phyloP scores from a whole-genome alignment of 2,329 filamentous ascomycete genomes.

The Cordyceps cateniannulata region DNA sequence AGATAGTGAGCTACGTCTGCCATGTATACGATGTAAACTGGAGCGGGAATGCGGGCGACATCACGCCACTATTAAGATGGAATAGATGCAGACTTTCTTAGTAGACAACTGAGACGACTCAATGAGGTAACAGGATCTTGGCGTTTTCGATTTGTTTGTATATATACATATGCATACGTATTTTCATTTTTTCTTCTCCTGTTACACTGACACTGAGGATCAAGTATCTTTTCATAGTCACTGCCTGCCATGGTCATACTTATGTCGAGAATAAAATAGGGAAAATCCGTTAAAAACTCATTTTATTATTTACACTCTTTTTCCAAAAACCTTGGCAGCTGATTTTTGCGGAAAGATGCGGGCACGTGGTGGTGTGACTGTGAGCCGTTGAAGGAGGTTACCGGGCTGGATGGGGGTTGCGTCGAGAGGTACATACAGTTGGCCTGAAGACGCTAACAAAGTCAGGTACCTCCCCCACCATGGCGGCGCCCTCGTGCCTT shows the following conservation, averaged over 20 bases:
- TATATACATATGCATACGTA: no score
- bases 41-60: no score
- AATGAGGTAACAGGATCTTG: no score
- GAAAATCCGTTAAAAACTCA: background rate
- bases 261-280: background rate
- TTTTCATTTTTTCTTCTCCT: no score
- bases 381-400: background rate
- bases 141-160: no score
- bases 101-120: no score
- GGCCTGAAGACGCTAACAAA: background rate
- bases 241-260: background rate
- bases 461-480: background rate
- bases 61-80: no score
- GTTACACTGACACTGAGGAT: no score
- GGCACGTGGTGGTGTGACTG: slow-evolving; percentile 10
- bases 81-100: no score
- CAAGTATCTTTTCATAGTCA: background rate
- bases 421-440: background rate
- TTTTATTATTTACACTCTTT: background rate
- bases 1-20: no score
- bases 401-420: background rate
- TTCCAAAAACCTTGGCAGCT: background rate
- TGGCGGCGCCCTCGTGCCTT: slow-evolving; percentile 5
- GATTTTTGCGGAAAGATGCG: background rate
- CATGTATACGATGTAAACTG: no score